Percentiles rank a stretch among this genome's conserved stretches.
These are phyloP conservation scores for Didymella pinodella DNA, from an alignment of 2,329 filamentous ascomycete genomes.

Conservation along the genomic window DNA sequence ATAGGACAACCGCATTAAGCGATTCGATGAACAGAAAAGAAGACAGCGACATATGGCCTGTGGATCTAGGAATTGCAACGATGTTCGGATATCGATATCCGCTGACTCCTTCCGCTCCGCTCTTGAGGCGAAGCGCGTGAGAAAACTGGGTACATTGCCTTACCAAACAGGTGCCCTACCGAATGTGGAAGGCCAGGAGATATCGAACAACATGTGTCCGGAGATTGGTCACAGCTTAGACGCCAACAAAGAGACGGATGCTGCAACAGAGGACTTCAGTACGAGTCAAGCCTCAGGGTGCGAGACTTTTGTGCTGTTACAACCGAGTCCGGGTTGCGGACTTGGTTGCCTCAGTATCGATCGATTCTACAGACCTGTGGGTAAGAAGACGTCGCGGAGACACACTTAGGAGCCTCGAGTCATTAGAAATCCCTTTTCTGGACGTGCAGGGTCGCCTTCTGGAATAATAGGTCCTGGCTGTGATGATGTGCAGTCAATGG, in stretches of 20 bases:
- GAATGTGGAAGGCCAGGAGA: constrained; percentile 11
- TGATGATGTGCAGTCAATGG: neutral
- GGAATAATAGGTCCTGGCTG: neutral
- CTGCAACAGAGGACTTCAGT: neutral
- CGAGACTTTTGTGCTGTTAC: constrained; percentile 2
- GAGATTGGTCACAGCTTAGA: neutral
- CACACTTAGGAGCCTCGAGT: neutral
- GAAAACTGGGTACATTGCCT: constrained; percentile 5
- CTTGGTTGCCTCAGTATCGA: neutral
- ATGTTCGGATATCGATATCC: constrained; percentile 8
- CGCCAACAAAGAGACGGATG: constrained; percentile 1
- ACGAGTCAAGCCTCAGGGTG: neutral
- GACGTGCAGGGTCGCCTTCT: neutral
- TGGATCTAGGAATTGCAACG: constrained; percentile 4
- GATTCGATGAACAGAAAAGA: neutral
- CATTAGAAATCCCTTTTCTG: too few species aligned
- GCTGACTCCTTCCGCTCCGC: constrained; percentile 9
- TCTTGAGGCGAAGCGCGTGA: constrained; percentile 10
- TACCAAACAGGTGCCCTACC: constrained; percentile 5
- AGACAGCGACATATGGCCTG: constrained; percentile 1
- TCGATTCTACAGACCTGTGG: neutral
- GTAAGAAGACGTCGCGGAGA: neutral
- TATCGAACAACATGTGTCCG: neutral
- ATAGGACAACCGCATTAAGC: neutral
- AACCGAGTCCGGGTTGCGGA: neutral